Base-by-base conservation (phyloP, 805 yeast genomes). In the Candida incommunis region DNA sequence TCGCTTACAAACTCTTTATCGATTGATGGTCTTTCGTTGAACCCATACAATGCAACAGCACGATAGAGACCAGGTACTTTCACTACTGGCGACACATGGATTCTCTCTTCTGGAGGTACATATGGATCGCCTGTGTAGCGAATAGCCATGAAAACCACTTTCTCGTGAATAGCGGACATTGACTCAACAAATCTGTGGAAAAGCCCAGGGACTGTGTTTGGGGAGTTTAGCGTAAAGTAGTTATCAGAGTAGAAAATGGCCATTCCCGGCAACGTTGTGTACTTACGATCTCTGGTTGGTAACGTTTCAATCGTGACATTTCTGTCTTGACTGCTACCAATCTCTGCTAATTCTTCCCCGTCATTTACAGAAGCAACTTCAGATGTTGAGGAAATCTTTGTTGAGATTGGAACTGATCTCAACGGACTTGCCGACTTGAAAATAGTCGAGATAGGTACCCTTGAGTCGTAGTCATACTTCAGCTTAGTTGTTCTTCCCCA, bases 41-140 rank as follows among this genome's bases (percentile, higher is more conserved):
- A 74, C 2, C 79, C 79, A 47, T 66, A 72, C 22, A 74, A 60
- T 4, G 73, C 50, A 15, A 72, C 60, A 47, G 76, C 72, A 47
- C 72, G 59, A 59, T 69, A 70, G 51, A 72, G 70, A 1, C 76
- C 75, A 1, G 67, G 63, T 22, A 69, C 52, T 5, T 55, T 47
- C 31, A 62, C 64, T 47, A 69, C 66, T 22, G 67, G 52, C 3
- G 64, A 69, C 23, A 73, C 47, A 20, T 67, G 50, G 2, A 71
- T 54, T 20, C 70, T 57, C 29, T 70, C 72, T n/a, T 63, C 67
- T 1, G 45, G 51, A 0, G 61, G 58, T 4, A 72, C 63, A 41
- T 51, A 57, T 2, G 80, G 80, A 25, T 61, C 57, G 3, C 73
- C 61, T 21, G 68, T 56, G 3, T 70, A 64, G 43, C 70, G 54